Evolutionary conservation across 108 stramenopile species (phyloP).

Genomic region (Skeletonema tropicum): DNA sequence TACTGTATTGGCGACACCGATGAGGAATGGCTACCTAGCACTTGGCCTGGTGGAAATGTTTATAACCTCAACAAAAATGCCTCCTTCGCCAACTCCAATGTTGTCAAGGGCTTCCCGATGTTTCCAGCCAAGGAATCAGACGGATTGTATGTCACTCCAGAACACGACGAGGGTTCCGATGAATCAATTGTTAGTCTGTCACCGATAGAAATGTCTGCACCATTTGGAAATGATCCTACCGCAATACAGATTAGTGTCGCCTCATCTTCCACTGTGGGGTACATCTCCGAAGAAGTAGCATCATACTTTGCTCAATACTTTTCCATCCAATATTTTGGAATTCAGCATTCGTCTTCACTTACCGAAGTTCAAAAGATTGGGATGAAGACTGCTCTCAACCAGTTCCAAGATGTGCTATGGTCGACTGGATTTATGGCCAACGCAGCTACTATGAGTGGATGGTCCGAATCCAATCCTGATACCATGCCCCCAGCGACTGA

Average conservation of each 20-base stretch:
- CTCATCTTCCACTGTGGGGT: neutral
- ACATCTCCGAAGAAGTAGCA: neutral
- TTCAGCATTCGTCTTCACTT: neutral
- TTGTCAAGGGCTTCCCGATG: neutral
- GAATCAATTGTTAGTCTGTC: neutral
- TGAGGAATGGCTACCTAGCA: neutral
- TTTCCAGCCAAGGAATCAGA: neutral
- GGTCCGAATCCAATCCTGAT: neutral
- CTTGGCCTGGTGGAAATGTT: neutral
- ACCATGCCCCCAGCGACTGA: neutral
- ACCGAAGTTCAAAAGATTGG: neutral
- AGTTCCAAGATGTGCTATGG: neutral
- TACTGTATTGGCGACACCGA: neutral
- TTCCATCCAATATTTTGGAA: neutral
- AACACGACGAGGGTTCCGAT: neutral
- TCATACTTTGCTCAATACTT: neutral
- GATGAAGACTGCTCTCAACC: neutral
- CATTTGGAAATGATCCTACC: neutral
- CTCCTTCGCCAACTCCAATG: neutral
- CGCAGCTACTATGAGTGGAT: neutral
- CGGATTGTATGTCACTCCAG: neutral
- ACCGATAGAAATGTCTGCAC: neutral
- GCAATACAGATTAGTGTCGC: neutral
- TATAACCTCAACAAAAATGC: neutral
- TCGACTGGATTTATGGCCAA: neutral